Conservation (phyloP, 2,329 filamentous ascomycete species). For the Chrysoporthe austroafricana region DNA sequence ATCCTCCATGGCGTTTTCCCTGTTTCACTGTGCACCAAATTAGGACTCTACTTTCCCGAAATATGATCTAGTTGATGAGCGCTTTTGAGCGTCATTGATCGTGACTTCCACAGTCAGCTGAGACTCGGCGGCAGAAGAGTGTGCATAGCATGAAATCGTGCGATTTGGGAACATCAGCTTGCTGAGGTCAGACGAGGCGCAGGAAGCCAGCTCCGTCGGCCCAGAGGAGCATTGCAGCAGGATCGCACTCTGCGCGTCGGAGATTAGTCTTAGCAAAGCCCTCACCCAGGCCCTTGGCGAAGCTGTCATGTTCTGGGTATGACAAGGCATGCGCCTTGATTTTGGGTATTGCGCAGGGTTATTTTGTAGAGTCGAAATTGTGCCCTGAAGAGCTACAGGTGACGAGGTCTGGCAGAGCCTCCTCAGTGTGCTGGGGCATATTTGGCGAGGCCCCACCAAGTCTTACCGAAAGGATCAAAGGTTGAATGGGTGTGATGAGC, state of each 20-base stretch:
- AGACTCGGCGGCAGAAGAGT: not conserved
- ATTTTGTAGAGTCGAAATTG: conserved; percentile 7
- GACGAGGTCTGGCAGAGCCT: not conserved
- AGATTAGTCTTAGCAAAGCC: not conserved
- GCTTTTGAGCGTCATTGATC: conserved; percentile 4
- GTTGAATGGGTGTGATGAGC: not conserved
- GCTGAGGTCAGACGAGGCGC: conserved; percentile 12
- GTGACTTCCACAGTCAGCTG: conserved; percentile 1
- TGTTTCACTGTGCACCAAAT: not conserved
- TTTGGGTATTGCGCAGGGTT: conserved; percentile 3
- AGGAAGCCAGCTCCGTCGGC: not conserved
- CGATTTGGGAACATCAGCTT: conserved; percentile 5
- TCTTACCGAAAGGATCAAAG: not conserved
- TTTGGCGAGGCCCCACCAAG: not conserved
- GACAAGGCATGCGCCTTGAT: conserved; percentile 20
- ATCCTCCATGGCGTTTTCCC: not conserved
- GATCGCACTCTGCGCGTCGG: conserved; percentile 3
- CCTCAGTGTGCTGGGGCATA: not conserved
- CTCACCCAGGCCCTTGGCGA: conserved; percentile 4
- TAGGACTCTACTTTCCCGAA: not conserved
- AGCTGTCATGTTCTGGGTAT: conserved; percentile 10
- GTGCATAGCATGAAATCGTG: not conserved
- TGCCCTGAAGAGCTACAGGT: not conserved
- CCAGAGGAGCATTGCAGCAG: not conserved
- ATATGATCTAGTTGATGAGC: not conserved